Conservation (phyloP, 1,284 basidiomycete species). For the Marasmius oreades region DNA sequence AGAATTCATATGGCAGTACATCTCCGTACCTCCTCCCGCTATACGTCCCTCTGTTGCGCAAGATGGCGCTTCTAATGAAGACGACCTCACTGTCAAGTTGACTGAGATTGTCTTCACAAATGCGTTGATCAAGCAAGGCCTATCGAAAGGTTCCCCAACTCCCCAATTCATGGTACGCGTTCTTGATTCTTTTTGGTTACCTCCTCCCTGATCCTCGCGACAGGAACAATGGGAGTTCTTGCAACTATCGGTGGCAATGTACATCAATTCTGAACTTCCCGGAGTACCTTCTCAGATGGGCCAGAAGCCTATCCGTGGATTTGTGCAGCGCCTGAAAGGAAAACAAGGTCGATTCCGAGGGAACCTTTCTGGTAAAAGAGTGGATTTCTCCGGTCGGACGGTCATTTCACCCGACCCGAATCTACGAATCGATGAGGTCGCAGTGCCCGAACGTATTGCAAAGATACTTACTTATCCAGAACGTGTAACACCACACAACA, state of each 20-base stretch:
- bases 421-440: slow-evolving; percentile 95
- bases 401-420: slow-evolving; percentile 99
- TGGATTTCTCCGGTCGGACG: slow-evolving; percentile 97
- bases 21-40: slow-evolving; percentile 97
- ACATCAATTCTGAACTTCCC: slow-evolving; percentile 97
- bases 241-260: slow-evolving; percentile 93
- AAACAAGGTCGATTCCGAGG: slow-evolving; percentile 99
- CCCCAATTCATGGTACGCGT: slow-evolving; percentile 84
- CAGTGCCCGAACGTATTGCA: slow-evolving; percentile 94
- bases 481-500: slow-evolving; percentile 91
- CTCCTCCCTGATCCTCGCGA: slow-evolving; percentile 13
- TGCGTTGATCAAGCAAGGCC: slow-evolving; percentile 87
- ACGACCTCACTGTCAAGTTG: slow-evolving; percentile 96
- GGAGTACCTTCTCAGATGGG: slow-evolving; percentile 84
- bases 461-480: slow-evolving; percentile 97
- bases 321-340: slow-evolving; percentile 97
- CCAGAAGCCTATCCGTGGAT: slow-evolving; percentile 92
- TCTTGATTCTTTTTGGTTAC: slow-evolving; percentile 1
- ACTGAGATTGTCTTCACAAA: slow-evolving; percentile 98
- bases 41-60: slow-evolving; percentile 97
- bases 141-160: slow-evolving; percentile 86
- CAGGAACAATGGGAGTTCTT: slow-evolving; percentile 99
- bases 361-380: slow-evolving; percentile 97
- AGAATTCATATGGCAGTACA: slow-evolving; percentile 99
- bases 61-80: slow-evolving; percentile 97